A percentile compares a stretch with the other conserved stretches of the same genome.
These are phyloP conservation scores for Warburgia ugandensis DNA, from an alignment of 164 flowering plant genomes.

Conservation along the genomic window DNA sequence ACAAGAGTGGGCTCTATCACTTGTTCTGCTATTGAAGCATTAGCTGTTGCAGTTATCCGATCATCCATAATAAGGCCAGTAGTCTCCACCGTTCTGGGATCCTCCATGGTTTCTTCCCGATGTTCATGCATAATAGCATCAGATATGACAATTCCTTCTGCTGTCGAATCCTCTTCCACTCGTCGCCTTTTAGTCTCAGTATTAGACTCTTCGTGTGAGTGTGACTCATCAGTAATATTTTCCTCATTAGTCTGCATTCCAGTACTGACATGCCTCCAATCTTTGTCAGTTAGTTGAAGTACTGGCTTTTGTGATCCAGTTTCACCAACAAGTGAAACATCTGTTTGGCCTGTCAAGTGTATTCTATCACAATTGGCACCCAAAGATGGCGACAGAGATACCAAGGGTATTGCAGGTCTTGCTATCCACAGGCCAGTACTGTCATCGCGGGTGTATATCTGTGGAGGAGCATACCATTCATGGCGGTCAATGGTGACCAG, in stretches of 20 bases:
- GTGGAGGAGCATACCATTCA: conserved; percentile 96
- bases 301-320: conserved; percentile 26
- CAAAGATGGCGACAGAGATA: conserved; percentile 24
- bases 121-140: conserved; percentile 34
- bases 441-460: conserved; percentile 80
- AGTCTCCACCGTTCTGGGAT: conserved; percentile 25
- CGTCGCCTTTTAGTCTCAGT: conserved; percentile 44
- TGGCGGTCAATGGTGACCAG: conserved; percentile 89
- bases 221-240: conserved; percentile 31
- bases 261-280: conserved; percentile 35
- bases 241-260: conserved; percentile 53
- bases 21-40: conserved; percentile 81
- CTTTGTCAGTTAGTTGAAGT: conserved; percentile 27
- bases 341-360: conserved; percentile 12
- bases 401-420: conserved; percentile 49
- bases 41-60: conserved; percentile 45
- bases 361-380: conserved; percentile 16
- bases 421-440: conserved; percentile 73
- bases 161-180: conserved; percentile 45
- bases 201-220: conserved; percentile 34
- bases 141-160: conserved; percentile 37
- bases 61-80: conserved; percentile 27
- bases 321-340: conserved; percentile 18
- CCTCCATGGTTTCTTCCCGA: conserved; percentile 40
- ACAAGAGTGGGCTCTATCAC: conserved; percentile 92